Evolutionary conservation across 495 filamentous ascomycete genomes (phyloP), one percentile per base, ranked within the genome.

Genomic region (Glarea lozoyensis): DNA sequence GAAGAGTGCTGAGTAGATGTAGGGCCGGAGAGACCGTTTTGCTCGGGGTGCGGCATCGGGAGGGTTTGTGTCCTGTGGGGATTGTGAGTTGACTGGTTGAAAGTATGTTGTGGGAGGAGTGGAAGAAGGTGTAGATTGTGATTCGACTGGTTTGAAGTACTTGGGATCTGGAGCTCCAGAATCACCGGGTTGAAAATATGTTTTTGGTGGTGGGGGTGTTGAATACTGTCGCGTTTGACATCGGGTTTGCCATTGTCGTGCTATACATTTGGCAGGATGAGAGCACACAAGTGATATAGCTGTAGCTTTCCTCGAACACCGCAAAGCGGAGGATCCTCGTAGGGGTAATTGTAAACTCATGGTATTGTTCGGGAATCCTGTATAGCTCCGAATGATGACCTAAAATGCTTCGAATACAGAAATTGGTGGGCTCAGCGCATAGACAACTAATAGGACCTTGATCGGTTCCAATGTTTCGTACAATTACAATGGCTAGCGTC

Each of bases 1-100:
- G 55, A 63, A 69, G 22, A 56, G n/a, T 22, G 51, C 37, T 3
- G 52, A 46, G 18, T 47, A 58, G 25, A 58, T 52, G 39, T 49
- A 53, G 7, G 42, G 45, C 7, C 55, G 45, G 3, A 51, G 45
- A 12, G 51, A 52, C 7, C 50, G 51, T 19, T 44, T 48, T 20
- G 34, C 30, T 34, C 41, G 54, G 4, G 51, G 48, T 37, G 21
- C 40, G 19, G 41, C 31, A 4, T 37, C 13, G 21, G 43, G 23
- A 11, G 29, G 33, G 22, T 29, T 13, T 13, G 22, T 7, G 3
- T 11, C 15, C n/a, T 30, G 22, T n/a, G 36, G 18, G 10, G 51
- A 54, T 15, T 40, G 51, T 11, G 50, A 36, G 33, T 49, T 44
- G 10, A 4, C 33, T 18, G 46, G 46, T 37, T 18, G 33, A 10